These are phyloP conservation scores for Lactifluus rugatus DNA, from an alignment of 768 basidiomycete species.

Conservation along the genomic window DNA sequence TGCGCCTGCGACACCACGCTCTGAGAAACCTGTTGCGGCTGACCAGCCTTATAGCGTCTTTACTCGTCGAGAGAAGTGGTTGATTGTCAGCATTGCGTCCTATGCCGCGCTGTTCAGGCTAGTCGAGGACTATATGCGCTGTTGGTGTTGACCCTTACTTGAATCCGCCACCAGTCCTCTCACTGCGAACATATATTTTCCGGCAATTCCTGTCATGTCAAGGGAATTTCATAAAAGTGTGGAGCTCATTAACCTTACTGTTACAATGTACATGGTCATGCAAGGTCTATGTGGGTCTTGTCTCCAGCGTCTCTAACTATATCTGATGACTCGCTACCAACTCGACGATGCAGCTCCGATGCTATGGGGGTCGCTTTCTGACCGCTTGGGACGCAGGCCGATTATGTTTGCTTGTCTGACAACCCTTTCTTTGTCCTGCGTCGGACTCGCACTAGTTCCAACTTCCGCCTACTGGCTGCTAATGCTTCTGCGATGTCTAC, in stretches of 20 bases:
- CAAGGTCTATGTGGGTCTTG: constrained; percentile 46
- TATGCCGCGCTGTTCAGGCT: constrained; percentile 59
- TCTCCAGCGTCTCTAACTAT: no score
- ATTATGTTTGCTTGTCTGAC: constrained; percentile 54
- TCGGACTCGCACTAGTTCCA: constrained; percentile 48
- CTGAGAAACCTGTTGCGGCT: constrained; percentile 13
- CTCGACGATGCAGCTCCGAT: constrained; percentile 29
- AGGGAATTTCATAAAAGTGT: constrained; percentile 51
- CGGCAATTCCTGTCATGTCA: constrained; percentile 63
- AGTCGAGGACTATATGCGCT: neutral
- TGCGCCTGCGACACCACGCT: neutral
- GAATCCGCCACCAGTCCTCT: constrained; percentile 40
- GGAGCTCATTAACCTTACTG: constrained; percentile 71
- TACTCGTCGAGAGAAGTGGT: constrained; percentile 52
- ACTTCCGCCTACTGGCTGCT: constrained; percentile 66
- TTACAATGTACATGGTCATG: constrained; percentile 66
- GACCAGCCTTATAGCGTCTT: constrained; percentile 39
- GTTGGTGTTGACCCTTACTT: neutral
- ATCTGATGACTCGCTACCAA: neutral
- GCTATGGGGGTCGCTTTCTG: constrained; percentile 62
- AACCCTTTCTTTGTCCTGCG: constrained; percentile 54
- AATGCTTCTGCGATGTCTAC: constrained; percentile 69
- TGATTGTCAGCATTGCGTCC: constrained; percentile 48
- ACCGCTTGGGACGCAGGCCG: constrained; percentile 52
- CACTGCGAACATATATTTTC: constrained; percentile 71